A percentile compares a stretch with the other conserved stretches of the same genome.
Conservation (phyloP, 352 stramenopile genomes). For the Phytophthora kernoviae region DNA sequence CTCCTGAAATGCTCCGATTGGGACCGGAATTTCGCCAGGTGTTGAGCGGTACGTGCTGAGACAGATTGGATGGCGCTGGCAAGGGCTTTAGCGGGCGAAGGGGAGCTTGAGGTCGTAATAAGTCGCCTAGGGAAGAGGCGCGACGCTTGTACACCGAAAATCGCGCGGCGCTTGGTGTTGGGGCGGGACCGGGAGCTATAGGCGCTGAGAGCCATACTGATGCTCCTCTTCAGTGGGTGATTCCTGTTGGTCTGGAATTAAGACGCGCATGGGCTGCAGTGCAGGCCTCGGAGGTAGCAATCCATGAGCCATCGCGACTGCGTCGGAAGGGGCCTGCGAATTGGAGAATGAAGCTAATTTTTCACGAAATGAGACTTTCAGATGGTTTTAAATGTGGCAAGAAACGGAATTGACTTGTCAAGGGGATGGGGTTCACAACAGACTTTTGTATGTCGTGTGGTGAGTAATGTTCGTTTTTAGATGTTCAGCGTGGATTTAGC, state of each 20-base stretch:
- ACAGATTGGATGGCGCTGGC: constrained; percentile 51
- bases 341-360: constrained; percentile 14
- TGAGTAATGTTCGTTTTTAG: too few species aligned
- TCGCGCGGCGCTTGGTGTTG: background rate
- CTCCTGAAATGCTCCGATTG: constrained; percentile 50
- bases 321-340: constrained; percentile 4
- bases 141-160: constrained; percentile 50
- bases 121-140: constrained; percentile 56
- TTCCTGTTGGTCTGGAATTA: background rate
- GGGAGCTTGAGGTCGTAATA: constrained; percentile 30
- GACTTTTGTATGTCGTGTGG: too few species aligned
- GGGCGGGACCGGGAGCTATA: constrained; percentile 3
- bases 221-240: constrained; percentile 12
- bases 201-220: constrained; percentile 22
- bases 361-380: constrained; percentile 1
- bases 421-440: too few species aligned
- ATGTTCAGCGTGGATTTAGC: too few species aligned
- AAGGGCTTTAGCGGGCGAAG: constrained; percentile 41
- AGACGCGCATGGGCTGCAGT: constrained; percentile 15
- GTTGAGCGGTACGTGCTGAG: constrained; percentile 37
- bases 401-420: too few species aligned
- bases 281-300: constrained; percentile 16
- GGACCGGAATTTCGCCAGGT: constrained; percentile 46
- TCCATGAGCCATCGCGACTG: constrained; percentile 13
- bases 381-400: too few species aligned